A percentile compares a stretch with the other conserved stretches of the same genome.
phyloP scores from a whole-genome alignment of 352 stramenopile genomes.

The Pythium brachiatum region DNA sequence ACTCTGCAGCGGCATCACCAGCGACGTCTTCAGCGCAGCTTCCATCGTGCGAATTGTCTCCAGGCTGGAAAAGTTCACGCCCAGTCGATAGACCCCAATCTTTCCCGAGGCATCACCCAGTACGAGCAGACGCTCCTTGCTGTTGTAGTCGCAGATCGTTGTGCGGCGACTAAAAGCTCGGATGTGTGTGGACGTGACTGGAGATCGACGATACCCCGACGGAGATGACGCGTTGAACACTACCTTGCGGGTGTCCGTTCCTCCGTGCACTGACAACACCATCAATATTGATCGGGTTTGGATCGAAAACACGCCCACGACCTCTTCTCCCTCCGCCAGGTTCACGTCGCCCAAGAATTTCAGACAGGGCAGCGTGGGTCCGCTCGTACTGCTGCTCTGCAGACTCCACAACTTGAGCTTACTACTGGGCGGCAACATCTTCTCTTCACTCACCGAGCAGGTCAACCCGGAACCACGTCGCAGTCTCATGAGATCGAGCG shows the following conservation, averaged over 20 bases:
- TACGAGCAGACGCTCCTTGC: background rate
- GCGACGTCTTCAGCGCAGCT: conserved; percentile 18
- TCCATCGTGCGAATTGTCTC: conserved; percentile 7
- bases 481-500: background rate
- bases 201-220: background rate
- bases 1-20: conserved; percentile 11
- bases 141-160: background rate
- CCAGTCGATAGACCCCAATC: conserved; percentile 4
- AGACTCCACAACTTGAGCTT: background rate
- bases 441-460: background rate
- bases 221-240: background rate
- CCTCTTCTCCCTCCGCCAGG: background rate
- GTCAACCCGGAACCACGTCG: background rate
- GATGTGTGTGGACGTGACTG: background rate
- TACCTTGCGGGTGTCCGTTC: background rate
- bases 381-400: background rate
- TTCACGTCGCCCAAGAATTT: background rate
- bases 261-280: background rate
- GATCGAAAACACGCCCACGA: background rate
- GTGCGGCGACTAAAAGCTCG: background rate
- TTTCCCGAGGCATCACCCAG: background rate
- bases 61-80: conserved; percentile 13
- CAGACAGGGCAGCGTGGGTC: background rate
- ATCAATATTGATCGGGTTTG: background rate
- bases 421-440: background rate